These are phyloP conservation scores for Aspergillus nanangensis DNA, from an alignment of 495 filamentous ascomycete species.

Conservation along the genomic window DNA sequence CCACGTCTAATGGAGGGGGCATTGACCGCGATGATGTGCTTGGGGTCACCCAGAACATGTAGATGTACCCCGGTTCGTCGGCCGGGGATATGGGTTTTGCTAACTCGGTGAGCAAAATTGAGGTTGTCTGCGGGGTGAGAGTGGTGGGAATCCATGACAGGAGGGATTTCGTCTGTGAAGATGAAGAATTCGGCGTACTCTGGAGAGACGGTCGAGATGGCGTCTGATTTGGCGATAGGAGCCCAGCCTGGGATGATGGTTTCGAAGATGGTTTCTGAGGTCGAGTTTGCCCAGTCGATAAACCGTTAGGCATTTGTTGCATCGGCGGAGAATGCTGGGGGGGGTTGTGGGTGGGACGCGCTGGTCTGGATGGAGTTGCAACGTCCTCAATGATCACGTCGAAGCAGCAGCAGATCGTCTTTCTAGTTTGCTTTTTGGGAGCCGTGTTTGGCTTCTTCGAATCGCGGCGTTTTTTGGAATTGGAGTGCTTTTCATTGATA, in stretches of 20 bases:
- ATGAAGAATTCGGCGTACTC: constrained; percentile 16
- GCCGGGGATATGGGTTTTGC: constrained; percentile 71
- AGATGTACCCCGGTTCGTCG: constrained; percentile 92
- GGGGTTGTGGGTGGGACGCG: not conserved
- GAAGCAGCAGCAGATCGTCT: constrained; percentile 35
- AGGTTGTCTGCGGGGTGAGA: constrained; percentile 60
- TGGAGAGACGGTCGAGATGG: constrained; percentile 2
- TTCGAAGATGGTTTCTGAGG: constrained; percentile 1
- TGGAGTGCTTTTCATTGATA: constrained; percentile 32
- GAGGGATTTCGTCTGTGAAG: constrained; percentile 44
- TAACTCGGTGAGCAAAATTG: constrained; percentile 65
- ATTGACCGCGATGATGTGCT: constrained; percentile 37
- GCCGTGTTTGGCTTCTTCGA: too few relatives aligned
- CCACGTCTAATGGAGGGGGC: constrained; percentile 52
- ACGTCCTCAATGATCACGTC: constrained; percentile 18
- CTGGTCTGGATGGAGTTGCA: not conserved
- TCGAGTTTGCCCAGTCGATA: too few relatives aligned
- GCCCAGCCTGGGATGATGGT: constrained; percentile 3
- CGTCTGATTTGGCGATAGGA: constrained; percentile 13
- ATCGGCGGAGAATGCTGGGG: constrained; percentile 3
- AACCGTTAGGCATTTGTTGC: constrained; percentile 11
- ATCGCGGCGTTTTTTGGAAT: constrained; percentile 7
- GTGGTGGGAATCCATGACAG: constrained; percentile 63
- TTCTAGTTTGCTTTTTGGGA: constrained; percentile 18
- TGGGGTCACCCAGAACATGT: constrained; percentile 89